phyloP scores from a whole-genome alignment of 768 basidiomycete genomes.

The Megacollybia marginata region DNA sequence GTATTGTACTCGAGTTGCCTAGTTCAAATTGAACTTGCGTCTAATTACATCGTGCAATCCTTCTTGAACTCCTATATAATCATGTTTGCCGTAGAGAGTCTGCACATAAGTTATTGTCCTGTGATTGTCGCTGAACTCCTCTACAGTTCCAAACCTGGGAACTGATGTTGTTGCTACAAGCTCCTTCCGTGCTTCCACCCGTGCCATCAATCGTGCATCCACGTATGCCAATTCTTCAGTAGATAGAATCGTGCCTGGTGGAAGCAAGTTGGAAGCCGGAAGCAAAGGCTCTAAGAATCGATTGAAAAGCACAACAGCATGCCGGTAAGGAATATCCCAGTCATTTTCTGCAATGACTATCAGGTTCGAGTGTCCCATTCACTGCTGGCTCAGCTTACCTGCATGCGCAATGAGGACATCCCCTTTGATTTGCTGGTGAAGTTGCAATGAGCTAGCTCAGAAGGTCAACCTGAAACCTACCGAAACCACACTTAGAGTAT shows the following conservation, averaged over 20 bases:
- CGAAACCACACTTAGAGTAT: constrained; percentile 53
- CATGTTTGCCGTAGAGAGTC: constrained; percentile 52
- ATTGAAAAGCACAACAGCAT: constrained; percentile 64
- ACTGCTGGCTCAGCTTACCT: constrained; percentile 16
- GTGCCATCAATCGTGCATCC: constrained; percentile 27
- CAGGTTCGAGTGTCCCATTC: too few relatives aligned
- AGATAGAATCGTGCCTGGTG: constrained; percentile 22
- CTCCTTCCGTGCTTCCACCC: constrained; percentile 33
- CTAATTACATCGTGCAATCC: constrained; percentile 63
- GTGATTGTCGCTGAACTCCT: constrained; percentile 40
- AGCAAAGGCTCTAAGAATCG: constrained; percentile 57
- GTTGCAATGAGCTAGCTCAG: neutral
- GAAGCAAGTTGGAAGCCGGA: constrained; percentile 34
- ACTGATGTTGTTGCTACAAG: constrained; percentile 39
- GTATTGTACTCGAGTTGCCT: too few relatives aligned
- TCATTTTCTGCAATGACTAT: constrained; percentile 40
- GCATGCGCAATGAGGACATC: constrained; percentile 73
- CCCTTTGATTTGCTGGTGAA: constrained; percentile 50
- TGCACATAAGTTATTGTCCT: constrained; percentile 50
- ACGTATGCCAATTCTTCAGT: constrained; percentile 40
- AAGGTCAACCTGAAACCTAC: constrained; percentile 28
- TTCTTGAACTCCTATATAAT: constrained; percentile 48
- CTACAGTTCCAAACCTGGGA: constrained; percentile 41
- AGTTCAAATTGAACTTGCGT: constrained; percentile 23
- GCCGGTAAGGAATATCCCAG: constrained; percentile 61